A percentile compares a stretch with the other conserved stretches of the same genome.
Evolutionary conservation across 2,329 filamentous ascomycete species (phyloP).

Genomic region (Claviceps africana): DNA sequence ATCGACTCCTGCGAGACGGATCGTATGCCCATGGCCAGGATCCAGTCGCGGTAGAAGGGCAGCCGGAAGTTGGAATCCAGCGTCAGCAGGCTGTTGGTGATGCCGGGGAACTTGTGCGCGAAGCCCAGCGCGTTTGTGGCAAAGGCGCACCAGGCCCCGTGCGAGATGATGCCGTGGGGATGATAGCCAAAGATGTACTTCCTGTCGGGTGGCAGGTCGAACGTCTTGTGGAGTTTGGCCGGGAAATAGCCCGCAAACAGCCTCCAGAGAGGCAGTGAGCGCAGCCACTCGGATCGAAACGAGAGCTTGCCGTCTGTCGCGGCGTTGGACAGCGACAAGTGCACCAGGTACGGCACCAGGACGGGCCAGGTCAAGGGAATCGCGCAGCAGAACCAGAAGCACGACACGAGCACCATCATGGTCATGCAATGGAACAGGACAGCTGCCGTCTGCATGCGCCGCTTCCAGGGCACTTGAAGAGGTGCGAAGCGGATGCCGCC

Average conservation of each 20-base stretch:
- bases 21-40: conserved; percentile 73
- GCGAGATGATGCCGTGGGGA: conserved; percentile 92
- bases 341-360: conserved; percentile 62
- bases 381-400: conserved; percentile 83
- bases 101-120: conserved; percentile 75
- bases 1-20: conserved; percentile 88
- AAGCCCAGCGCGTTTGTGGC: conserved; percentile 84
- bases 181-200: conserved; percentile 98
- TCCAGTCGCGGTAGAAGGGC: conserved; percentile 86
- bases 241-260: conserved; percentile 91
- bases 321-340: conserved; percentile 67
- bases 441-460: conserved; percentile 64
- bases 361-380: conserved; percentile 87
- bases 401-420: conserved; percentile 55
- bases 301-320: conserved; percentile 61
- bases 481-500: conserved; percentile 71
- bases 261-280: conserved; percentile 65
- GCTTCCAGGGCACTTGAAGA: conserved; percentile 54
- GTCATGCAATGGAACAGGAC: conserved; percentile 61
- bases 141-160: conserved; percentile 89
- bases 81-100: conserved; percentile 85
- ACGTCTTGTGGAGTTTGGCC: conserved; percentile 71
- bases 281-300: conserved; percentile 60
- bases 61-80: conserved; percentile 94
- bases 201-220: conserved; percentile 60